phyloP scores from a whole-genome alignment of 345 rosid species.

The Lenwebbia sp. region DNA sequence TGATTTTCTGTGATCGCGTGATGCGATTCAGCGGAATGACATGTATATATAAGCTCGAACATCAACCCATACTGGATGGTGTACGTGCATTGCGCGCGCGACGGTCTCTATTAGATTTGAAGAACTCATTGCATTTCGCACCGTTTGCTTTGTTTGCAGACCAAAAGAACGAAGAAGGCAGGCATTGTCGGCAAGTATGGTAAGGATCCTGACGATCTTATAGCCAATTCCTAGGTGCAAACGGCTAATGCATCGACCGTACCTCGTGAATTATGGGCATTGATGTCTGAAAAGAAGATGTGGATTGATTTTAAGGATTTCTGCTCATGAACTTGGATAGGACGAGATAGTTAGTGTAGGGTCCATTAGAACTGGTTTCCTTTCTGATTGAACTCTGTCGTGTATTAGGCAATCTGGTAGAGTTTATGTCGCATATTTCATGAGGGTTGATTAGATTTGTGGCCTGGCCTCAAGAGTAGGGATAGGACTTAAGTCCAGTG shows the following conservation, averaged over 20 bases:
- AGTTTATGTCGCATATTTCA: background rate
- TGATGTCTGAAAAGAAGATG: background rate
- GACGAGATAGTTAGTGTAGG: background rate
- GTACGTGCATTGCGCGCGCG: background rate
- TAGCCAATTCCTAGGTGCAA: background rate
- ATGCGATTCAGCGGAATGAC: background rate
- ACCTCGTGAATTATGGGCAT: background rate
- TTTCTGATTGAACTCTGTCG: background rate
- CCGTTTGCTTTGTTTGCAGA: slow-evolving; percentile 8
- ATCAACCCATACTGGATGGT: background rate
- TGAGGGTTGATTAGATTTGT: background rate
- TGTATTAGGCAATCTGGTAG: background rate
- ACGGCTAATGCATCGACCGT: background rate
- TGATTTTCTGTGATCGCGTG: background rate
- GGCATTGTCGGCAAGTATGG: slow-evolving; percentile 25
- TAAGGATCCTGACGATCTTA: background rate
- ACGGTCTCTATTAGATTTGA: background rate
- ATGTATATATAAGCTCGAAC: background rate
- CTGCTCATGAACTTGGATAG: background rate
- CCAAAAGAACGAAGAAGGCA: slow-evolving; percentile 29
- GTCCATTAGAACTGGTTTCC: background rate
- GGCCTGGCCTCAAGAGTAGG: background rate
- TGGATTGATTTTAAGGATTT: background rate
- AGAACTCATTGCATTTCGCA: background rate
- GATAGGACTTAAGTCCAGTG: background rate